phyloP scores from a whole-genome alignment of 768 basidiomycete genomes.

The Leccinum olivaceopallidum region DNA sequence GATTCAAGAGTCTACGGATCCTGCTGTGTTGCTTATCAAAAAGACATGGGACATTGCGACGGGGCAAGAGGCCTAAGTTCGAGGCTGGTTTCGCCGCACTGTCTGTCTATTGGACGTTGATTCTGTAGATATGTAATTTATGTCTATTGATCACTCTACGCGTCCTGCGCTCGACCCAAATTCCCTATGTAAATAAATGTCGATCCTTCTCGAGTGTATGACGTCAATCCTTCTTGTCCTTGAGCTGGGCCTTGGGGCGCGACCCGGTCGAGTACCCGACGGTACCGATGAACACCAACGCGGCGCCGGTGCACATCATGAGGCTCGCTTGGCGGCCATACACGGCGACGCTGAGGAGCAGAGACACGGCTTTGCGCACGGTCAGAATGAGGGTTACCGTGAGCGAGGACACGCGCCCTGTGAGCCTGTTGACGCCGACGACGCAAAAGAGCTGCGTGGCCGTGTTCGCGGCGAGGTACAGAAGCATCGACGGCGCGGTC shows the following conservation, averaged over 20 bases:
- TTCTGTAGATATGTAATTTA: constrained; percentile 8
- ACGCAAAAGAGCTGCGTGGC: constrained; percentile 84
- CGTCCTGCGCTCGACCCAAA: neutral
- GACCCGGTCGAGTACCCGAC: constrained; percentile 56
- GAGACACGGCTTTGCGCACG: constrained; percentile 77
- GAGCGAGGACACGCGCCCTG: constrained; percentile 70
- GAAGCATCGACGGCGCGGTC: constrained; percentile 57
- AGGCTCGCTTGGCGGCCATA: constrained; percentile 40
- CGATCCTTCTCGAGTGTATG: neutral
- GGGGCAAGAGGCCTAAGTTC: constrained; percentile 49
- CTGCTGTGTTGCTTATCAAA: constrained; percentile 57
- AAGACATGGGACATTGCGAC: constrained; percentile 72
- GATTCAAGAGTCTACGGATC: constrained; percentile 57
- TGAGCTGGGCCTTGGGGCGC: constrained; percentile 8
- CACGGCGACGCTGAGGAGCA: constrained; percentile 66
- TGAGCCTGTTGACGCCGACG: constrained; percentile 84
- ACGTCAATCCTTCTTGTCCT: constrained; percentile 31
- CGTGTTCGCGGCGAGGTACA: constrained; percentile 74
- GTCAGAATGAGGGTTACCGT: constrained; percentile 80
- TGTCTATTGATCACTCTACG: constrained; percentile 19
- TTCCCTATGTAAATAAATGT: neutral
- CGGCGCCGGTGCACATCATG: constrained; percentile 71
- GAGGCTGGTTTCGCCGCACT: neutral
- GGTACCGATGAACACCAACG: constrained; percentile 69
- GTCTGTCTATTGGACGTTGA: neutral